phyloP scores from a whole-genome alignment of 768 basidiomycete genomes.

The Lentinula guzmanii region DNA sequence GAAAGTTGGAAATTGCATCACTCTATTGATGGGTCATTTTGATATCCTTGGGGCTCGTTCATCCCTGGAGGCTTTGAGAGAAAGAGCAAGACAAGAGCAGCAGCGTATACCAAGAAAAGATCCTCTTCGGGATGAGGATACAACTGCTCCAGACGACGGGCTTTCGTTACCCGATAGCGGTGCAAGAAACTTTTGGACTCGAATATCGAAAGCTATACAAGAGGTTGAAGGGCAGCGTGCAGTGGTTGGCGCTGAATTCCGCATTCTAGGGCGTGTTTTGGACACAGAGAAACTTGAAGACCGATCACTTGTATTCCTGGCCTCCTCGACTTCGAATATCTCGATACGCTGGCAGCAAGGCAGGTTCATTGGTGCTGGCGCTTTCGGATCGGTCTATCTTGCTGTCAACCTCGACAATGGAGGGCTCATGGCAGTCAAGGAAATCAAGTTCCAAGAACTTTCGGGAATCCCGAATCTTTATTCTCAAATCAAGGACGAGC shows the following conservation, averaged over 20 bases:
- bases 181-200: slow-evolving; percentile 74
- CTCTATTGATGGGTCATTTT: slow-evolving; percentile 93
- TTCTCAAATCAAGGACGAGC: slow-evolving; percentile 91
- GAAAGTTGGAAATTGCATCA: slow-evolving; percentile 95
- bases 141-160: slow-evolving; percentile 20
- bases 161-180: slow-evolving; percentile 49
- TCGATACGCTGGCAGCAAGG: slow-evolving; percentile 98
- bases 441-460: slow-evolving; percentile 94
- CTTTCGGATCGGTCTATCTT: slow-evolving; percentile 98
- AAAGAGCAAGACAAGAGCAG: slow-evolving; percentile 75
- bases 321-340: slow-evolving; percentile 92
- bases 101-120: slow-evolving; percentile 41
- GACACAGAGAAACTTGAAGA: slow-evolving; percentile 94
- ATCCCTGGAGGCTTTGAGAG: slow-evolving; percentile 79
- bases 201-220: slow-evolving; percentile 49
- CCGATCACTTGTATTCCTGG: slow-evolving; percentile 88
- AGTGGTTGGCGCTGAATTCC: slow-evolving; percentile 59
- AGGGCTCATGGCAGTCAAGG: slow-evolving; percentile 98
- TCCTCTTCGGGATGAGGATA: slow-evolving; percentile 42
- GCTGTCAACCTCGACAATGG: slow-evolving; percentile 96
- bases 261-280: slow-evolving; percentile 83
- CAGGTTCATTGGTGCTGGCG: slow-evolving; percentile 96
- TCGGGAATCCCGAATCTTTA: slow-evolving; percentile 84
- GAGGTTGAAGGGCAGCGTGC: slow-evolving; percentile 63
- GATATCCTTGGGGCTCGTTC: slow-evolving; percentile 96